phyloP scores from a whole-genome alignment of 31 red algal genomes.

The Asparagopsis taxiformis region DNA sequence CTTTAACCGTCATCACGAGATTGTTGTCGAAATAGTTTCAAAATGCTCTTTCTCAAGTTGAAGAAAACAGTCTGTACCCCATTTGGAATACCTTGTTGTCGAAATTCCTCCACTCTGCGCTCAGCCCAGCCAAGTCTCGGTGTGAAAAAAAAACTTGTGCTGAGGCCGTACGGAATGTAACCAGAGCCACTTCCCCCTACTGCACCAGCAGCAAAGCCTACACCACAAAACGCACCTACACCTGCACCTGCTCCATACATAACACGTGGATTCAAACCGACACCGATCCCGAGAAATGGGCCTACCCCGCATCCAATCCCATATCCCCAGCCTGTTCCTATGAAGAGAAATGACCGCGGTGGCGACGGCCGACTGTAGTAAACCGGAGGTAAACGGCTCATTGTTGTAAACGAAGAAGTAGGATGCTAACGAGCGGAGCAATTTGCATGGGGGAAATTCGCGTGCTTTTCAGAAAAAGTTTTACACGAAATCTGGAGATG shows the following conservation, averaged over 20 bases:
- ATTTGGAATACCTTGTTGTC: too few species aligned
- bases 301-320: constrained; percentile 63
- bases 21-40: too few species aligned
- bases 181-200: constrained; percentile 31
- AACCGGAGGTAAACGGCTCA: not conserved
- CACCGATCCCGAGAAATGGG: constrained; percentile 57
- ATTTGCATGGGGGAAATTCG: too few species aligned
- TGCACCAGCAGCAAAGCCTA: constrained; percentile 37
- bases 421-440: too few species aligned
- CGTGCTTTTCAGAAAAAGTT: too few species aligned
- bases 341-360: constrained; percentile 44
- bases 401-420: not conserved
- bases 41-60: too few species aligned
- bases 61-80: too few species aligned
- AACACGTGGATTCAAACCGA: constrained; percentile 32
- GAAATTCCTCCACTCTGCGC: constrained; percentile 10
- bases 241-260: constrained; percentile 47
- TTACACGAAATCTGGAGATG: too few species aligned
- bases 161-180: constrained; percentile 28
- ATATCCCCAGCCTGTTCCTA: constrained; percentile 53
- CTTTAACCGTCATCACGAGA: too few species aligned
- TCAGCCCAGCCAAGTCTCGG: constrained; percentile 28
- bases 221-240: constrained; percentile 52
- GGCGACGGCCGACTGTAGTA: constrained; percentile 53
- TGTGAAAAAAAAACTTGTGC: constrained; percentile 31